Conservation (phyloP, 2,329 filamentous ascomycete genomes). For the Ophiostoma australiae region DNA sequence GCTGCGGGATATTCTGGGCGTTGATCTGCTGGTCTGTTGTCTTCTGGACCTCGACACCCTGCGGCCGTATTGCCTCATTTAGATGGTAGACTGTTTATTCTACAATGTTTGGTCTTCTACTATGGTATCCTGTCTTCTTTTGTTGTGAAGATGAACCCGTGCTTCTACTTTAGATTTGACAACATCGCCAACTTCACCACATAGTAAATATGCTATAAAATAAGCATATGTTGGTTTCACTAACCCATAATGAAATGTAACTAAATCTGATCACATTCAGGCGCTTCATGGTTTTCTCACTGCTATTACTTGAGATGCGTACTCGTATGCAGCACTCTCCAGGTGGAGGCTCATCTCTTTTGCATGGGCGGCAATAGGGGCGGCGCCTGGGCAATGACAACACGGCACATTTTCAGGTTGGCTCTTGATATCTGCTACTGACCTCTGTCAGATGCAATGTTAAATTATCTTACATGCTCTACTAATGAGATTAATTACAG, state of each 20-base stretch:
- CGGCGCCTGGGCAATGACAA: conserved; percentile 3
- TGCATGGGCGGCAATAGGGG: conserved; percentile 11
- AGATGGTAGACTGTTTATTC: not conserved
- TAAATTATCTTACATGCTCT: not conserved
- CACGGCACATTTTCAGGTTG: not conserved
- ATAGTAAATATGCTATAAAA: not conserved
- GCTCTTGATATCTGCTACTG: not conserved
- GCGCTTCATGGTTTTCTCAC: too few relatives aligned
- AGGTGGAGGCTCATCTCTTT: conserved; percentile 3
- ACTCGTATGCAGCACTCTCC: not conserved
- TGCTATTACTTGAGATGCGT: too few relatives aligned
- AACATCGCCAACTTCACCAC: not conserved
- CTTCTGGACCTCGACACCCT: not conserved
- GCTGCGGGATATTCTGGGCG: conserved; percentile 3
- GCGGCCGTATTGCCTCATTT: not conserved
- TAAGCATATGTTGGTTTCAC: not conserved
- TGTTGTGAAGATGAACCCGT: too few relatives aligned
- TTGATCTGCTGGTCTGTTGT: not conserved
- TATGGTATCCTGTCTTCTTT: too few relatives aligned
- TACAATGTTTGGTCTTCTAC: not conserved
- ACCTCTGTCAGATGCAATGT: not conserved
- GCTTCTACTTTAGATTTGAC: too few relatives aligned
- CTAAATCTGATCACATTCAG: not conserved
- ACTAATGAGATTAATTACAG: not conserved
- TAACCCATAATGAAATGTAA: not conserved